Conservation (phyloP, 805 yeast genomes). For the Blastobotrys mokoenaii region DNA sequence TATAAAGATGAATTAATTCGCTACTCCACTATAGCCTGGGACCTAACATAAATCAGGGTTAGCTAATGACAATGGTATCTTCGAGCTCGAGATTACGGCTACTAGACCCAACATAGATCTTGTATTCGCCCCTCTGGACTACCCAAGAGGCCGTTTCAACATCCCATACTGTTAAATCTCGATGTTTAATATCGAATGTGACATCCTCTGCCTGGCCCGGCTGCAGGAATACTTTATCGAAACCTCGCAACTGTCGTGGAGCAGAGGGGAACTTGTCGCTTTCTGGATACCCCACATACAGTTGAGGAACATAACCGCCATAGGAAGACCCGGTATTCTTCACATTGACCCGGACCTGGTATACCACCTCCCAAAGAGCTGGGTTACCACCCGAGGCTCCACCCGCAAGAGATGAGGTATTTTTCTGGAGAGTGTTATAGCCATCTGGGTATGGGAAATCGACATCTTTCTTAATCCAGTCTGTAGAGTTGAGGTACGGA, state of each 20-base stretch:
- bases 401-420: constrained; percentile 20
- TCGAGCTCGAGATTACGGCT: constrained; percentile 13
- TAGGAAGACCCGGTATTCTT: constrained; percentile 38
- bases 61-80: constrained; percentile 8
- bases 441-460: constrained; percentile 31
- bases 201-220: constrained; percentile 34
- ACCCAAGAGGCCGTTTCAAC: constrained; percentile 50
- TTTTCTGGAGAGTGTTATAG: constrained; percentile 27
- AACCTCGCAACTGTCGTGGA: constrained; percentile 43
- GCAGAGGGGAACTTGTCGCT: constrained; percentile 41
- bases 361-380: constrained; percentile 47
- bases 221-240: constrained; percentile 42
- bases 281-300: constrained; percentile 40
- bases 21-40: no score
- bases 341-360: constrained; percentile 38
- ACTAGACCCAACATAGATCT: constrained; percentile 39
- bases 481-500: constrained; percentile 35
- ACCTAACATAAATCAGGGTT: no score
- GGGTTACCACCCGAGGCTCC: constrained; percentile 53
- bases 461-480: constrained; percentile 29
- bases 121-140: constrained; percentile 47
- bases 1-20: no score
- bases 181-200: constrained; percentile 38
- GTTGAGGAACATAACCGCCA: constrained; percentile 45
- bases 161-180: constrained; percentile 54